Percentiles rank a stretch among this genome's conserved stretches.
Evolutionary conservation across 331 rosid genomes (phyloP).

Genomic region (Arachis monticola): DNA sequence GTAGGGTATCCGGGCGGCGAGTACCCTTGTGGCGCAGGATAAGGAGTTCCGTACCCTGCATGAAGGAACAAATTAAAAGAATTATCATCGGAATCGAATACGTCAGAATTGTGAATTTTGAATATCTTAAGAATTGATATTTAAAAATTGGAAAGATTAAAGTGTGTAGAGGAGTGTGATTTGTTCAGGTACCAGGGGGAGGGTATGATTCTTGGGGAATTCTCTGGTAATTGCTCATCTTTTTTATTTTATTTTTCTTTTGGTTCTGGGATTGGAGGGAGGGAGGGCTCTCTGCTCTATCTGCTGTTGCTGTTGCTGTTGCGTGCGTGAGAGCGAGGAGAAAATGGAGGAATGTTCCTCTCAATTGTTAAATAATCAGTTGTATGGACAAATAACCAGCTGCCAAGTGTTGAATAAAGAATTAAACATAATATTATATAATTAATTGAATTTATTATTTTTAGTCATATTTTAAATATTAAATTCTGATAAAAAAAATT

Average conservation of each 20-base stretch:
- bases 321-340: no score
- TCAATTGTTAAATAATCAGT: no score
- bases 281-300: not conserved
- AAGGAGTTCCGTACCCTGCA: slow-evolving; percentile 54
- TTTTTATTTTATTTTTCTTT: not conserved
- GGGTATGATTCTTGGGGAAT: slow-evolving; percentile 59
- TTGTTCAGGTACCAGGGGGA: slow-evolving; percentile 41
- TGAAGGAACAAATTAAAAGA: not conserved
- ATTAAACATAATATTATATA: no score
- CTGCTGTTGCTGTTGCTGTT: no score
- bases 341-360: no score
- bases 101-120: not conserved
- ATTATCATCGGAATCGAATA: no score
- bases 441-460: no score
- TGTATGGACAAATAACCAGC: no score
- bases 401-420: no score
- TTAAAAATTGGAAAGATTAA: not conserved
- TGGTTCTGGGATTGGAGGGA: not conserved
- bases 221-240: slow-evolving; percentile 64
- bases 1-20: slow-evolving; percentile 67
- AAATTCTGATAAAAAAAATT: no score
- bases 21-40: slow-evolving; percentile 61
- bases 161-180: not conserved
- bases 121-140: not conserved
- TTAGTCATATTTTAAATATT: no score